These are phyloP conservation scores for Gelatoporia subvermispora DNA, from an alignment of 768 basidiomycete species.

Conservation along the genomic window DNA sequence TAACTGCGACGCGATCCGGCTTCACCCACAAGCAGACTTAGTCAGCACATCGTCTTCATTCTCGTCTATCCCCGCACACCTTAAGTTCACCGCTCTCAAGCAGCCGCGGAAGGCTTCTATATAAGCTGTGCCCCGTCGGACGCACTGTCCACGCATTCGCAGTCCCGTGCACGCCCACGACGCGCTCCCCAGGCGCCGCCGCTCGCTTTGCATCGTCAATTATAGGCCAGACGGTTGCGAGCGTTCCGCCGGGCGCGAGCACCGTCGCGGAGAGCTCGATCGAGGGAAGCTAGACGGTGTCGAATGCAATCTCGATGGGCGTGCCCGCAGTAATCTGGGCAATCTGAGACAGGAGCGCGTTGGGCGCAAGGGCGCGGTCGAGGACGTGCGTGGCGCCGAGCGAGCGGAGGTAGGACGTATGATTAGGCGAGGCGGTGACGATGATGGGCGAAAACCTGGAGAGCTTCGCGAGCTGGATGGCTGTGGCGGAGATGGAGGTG, in stretches of 20 bases:
- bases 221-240: conserved; percentile 10
- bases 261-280: conserved; percentile 19
- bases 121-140: conserved; percentile 14
- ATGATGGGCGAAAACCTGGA: conserved; percentile 25
- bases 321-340: conserved; percentile 8
- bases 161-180: conserved; percentile 12
- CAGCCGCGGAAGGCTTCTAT: conserved; percentile 13
- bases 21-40: background rate
- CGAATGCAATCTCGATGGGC: conserved; percentile 20
- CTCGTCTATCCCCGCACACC: conserved; percentile 8
- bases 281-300: conserved; percentile 14
- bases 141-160: conserved; percentile 11
- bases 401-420: conserved; percentile 9
- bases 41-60: background rate
- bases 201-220: conserved; percentile 6
- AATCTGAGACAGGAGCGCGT: conserved; percentile 5
- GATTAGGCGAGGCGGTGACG: conserved; percentile 21
- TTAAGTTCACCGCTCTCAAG: conserved; percentile 18
- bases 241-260: conserved; percentile 20
- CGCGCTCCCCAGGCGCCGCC: conserved; percentile 8
- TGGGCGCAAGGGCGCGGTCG: conserved; percentile 13
- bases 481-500: conserved; percentile 7
- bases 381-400: conserved; percentile 23
- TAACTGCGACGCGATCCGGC: conserved; percentile 12
- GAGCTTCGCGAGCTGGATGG: conserved; percentile 23